A percentile compares a stretch with the other conserved stretches of the same genome.
These are phyloP conservation scores for Pichia sp. DNA, from an alignment of 1,139 yeast species.

Conservation along the genomic window DNA sequence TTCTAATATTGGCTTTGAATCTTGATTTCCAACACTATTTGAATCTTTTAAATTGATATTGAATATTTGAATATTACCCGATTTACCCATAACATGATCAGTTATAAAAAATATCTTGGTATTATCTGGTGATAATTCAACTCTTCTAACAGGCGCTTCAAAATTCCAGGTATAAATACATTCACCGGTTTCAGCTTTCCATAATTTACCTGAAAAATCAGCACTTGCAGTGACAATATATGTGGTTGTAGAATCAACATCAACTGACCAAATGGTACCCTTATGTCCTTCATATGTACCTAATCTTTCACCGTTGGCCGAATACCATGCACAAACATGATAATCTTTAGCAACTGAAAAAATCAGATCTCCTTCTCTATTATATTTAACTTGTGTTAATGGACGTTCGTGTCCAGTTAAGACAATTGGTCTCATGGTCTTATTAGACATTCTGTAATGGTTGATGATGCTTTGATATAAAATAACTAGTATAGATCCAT, in stretches of 20 bases:
- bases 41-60: constrained; percentile 42
- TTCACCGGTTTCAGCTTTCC: constrained; percentile 79
- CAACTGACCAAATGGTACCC: constrained; percentile 96
- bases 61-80: constrained; percentile 69
- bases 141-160: constrained; percentile 85
- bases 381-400: constrained; percentile 85
- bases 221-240: constrained; percentile 87
- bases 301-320: constrained; percentile 92
- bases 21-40: constrained; percentile 33
- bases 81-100: constrained; percentile 89
- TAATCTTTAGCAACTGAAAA: constrained; percentile 91
- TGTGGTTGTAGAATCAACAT: constrained; percentile 63
- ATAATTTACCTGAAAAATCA: constrained; percentile 76
- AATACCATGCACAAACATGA: constrained; percentile 86
- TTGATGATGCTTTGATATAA: too few relatives aligned
- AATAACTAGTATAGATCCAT: too few relatives aligned
- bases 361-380: constrained; percentile 89
- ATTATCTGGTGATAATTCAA: constrained; percentile 76
- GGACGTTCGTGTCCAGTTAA: constrained; percentile 83
- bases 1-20: constrained; percentile 49
- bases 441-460: constrained; percentile 17
- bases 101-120: constrained; percentile 67
- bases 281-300: constrained; percentile 88
- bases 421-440: constrained; percentile 47
- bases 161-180: constrained; percentile 68